Base-by-base conservation (phyloP, 768 basidiomycete species). In the Suillus subluteus region DNA sequence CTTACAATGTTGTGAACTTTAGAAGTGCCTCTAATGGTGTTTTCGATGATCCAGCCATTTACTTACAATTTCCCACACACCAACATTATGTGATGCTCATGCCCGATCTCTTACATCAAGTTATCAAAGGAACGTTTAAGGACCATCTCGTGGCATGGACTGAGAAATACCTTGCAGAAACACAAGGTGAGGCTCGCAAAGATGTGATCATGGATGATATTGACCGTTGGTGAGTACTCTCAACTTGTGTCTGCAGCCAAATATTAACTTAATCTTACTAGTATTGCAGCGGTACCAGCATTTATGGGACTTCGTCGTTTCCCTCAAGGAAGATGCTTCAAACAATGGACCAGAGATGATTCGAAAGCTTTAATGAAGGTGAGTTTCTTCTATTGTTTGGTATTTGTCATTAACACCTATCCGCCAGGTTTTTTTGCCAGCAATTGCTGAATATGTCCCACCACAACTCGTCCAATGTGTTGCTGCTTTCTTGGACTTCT, bases 121-220 rank as follows among this genome's bases (percentile, higher is more conserved):
- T 86, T 0, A 78, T 84, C 70, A 81, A 86, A 67, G 84, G 84
- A 0, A 63, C 82, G 0, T 82, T 84, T 75, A 82, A 82, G 61
- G 78, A 83, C 59, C 83, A 84, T 61, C 63, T 82, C 3, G 72
- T 79, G 0, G 73, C 68, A 5, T 84, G 83, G 82, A 46, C 44
- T 4, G 9, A 46, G 21, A 46, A n/a, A 9, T 46, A n/a, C 44
- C 44, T 46, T 46, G 44, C 44, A 46, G 44, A 46, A 46, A 46
- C 44, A 0, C 18, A 46, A 9, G 44, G 44, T 21, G 44, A 46
- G 44, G 44, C 44, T 46, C 8, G 8, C 44, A 46, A 46, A 46
- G 44, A 46, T 46, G 21, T 21, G 4, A 72, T 81, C 41, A 64
- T 70, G 26, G 67, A 63, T 56, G 78, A 82, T 62, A 62, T 66